Conservation (phyloP, 495 filamentous ascomycete genomes). For the Penicillium mononematosum region DNA sequence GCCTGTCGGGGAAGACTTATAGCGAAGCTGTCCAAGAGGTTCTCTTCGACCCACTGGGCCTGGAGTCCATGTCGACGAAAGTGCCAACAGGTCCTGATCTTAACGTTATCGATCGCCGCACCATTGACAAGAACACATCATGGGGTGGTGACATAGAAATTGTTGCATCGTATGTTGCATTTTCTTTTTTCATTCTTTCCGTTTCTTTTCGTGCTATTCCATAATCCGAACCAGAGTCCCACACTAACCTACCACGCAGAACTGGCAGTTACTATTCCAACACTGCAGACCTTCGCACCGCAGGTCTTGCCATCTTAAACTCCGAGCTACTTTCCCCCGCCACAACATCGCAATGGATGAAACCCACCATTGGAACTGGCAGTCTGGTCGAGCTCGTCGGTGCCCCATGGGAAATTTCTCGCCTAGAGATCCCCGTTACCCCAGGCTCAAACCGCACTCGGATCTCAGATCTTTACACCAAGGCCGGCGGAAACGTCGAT, state of each 20-base stretch:
- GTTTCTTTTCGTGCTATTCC: background rate
- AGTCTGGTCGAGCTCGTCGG: slow-evolving; percentile 17
- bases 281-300: slow-evolving; percentile 16
- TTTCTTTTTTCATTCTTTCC: background rate
- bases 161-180: slow-evolving; percentile 7
- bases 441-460: slow-evolving; percentile 18
- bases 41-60: slow-evolving; percentile 39
- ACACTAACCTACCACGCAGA: background rate
- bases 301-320: slow-evolving; percentile 47
- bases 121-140: slow-evolving; percentile 17
- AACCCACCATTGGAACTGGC: slow-evolving; percentile 32
- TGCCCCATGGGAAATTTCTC: slow-evolving; percentile 15
- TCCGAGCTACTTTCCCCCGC: slow-evolving; percentile 39
- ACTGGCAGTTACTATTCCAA: slow-evolving; percentile 27
- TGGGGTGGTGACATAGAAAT: slow-evolving; percentile 6
- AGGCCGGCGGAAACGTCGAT: slow-evolving; percentile 14
- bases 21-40: slow-evolving; percentile 37
- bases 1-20: slow-evolving; percentile 45
- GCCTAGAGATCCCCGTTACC: slow-evolving; percentile 12
- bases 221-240: no score
- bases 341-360: slow-evolving; percentile 40
- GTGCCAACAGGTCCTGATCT: slow-evolving; percentile 26
- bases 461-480: slow-evolving; percentile 19
- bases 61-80: slow-evolving; percentile 41
- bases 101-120: slow-evolving; percentile 37